phyloP scores from a whole-genome alignment of 192 early-diverging fungal genomes.

The Mortierella claussenii region DNA sequence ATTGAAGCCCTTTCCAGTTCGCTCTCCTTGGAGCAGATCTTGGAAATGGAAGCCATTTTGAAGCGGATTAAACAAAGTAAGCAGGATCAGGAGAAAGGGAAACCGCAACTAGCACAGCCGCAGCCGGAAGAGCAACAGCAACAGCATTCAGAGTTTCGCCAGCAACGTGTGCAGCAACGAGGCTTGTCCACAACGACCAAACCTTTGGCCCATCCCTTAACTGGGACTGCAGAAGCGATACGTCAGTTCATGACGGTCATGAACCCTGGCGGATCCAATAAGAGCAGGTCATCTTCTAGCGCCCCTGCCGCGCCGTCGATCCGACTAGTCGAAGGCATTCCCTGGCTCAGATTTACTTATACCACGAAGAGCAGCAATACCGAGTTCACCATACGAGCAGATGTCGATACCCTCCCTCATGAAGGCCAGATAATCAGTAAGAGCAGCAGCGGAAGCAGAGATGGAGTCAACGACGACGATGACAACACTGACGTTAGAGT shows the following conservation, averaged over 20 bases:
- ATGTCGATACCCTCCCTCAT: constrained; percentile 17
- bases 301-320: background rate
- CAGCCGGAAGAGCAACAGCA: too few relatives aligned
- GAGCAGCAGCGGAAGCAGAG: too few relatives aligned
- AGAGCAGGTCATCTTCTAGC: background rate
- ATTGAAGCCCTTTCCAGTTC: background rate
- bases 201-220: background rate
- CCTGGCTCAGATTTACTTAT: constrained; percentile 8
- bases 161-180: background rate
- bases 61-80: background rate
- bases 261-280: background rate
- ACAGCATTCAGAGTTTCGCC: background rate
- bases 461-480: too few relatives aligned
- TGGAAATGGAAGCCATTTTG: background rate
- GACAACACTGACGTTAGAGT: too few relatives aligned
- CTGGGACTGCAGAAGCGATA: background rate
- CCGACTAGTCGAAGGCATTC: background rate
- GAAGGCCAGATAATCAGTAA: too few relatives aligned
- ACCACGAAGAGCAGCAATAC: background rate
- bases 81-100: too few relatives aligned
- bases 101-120: too few relatives aligned
- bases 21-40: constrained; percentile 7
- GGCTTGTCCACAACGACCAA: too few relatives aligned
- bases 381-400: background rate
- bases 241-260: constrained; percentile 7